These are phyloP conservation scores for Pseudomonodictys pantanalensis DNA, from an alignment of 495 filamentous ascomycete species.

Conservation along the genomic window DNA sequence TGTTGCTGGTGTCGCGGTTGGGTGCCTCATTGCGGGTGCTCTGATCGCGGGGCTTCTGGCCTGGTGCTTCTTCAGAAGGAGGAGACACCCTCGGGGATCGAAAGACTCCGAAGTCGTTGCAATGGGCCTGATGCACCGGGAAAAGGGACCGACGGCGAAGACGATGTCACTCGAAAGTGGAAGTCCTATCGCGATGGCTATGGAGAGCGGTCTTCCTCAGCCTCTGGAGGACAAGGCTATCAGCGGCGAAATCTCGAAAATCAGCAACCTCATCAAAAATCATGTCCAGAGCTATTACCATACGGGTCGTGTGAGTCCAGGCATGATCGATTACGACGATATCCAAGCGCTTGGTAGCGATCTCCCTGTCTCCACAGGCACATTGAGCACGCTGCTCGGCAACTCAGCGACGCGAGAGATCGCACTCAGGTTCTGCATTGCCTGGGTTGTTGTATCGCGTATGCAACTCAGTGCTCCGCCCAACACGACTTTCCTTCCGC, in stretches of 20 bases:
- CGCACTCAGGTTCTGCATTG: conserved; percentile 37
- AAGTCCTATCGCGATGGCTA: conserved; percentile 9
- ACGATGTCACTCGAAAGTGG: conserved; percentile 8
- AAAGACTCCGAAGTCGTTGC: conserved; percentile 14
- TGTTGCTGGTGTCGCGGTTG: conserved; percentile 25
- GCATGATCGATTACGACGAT: conserved; percentile 26
- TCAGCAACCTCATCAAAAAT: conserved; percentile 41
- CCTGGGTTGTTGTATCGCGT: conserved; percentile 36
- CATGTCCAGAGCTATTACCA: conserved; percentile 46
- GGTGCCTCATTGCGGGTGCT: conserved; percentile 23
- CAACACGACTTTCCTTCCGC: conserved; percentile 37
- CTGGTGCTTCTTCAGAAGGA: conserved; percentile 16
- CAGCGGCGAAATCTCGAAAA: conserved; percentile 36
- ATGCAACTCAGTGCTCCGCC: conserved; percentile 16
- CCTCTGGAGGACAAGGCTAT: conserved; percentile 41
- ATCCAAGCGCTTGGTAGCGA: conserved; percentile 25
- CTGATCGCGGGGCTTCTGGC: conserved; percentile 20
- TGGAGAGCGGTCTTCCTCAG: conserved; percentile 32
- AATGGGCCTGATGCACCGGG: conserved; percentile 11
- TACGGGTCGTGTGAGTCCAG: conserved; percentile 14
- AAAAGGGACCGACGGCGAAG: conserved; percentile 15
- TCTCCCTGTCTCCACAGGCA: conserved; percentile 26
- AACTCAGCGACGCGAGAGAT: conserved; percentile 32
- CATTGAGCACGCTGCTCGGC: conserved; percentile 32
- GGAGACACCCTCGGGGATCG: background rate